A percentile compares a stretch with the other conserved stretches of the same genome.
Evolutionary conservation across 495 filamentous ascomycete genomes (phyloP).

Genomic region (Cudoniella acicularis): DNA sequence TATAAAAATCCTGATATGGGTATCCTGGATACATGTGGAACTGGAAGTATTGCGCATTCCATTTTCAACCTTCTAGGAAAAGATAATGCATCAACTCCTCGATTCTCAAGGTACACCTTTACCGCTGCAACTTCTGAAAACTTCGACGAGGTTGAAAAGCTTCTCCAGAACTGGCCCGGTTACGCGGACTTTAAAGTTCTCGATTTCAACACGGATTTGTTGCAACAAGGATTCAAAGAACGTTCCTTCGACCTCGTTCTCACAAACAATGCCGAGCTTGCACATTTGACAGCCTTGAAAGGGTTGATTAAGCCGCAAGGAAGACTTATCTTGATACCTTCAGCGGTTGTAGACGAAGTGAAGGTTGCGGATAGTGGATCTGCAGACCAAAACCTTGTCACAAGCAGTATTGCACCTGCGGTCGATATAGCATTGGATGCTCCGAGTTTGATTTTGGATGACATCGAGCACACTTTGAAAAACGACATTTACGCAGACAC

Average conservation of each 20-base stretch:
- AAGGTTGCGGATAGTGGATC: no score
- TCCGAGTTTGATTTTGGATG: background rate
- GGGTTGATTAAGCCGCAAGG: background rate
- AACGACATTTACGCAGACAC: background rate
- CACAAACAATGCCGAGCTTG: background rate
- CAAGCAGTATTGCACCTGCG: no score
- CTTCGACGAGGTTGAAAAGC: background rate
- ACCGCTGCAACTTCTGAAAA: background rate
- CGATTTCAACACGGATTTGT: background rate
- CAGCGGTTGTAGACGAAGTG: no score
- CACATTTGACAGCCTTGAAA: background rate
- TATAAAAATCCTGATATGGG: conserved; percentile 1
- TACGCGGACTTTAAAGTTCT: background rate
- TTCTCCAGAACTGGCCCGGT: background rate
- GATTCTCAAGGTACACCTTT: conserved; percentile 5
- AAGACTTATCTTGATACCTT: background rate
- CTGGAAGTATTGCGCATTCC: background rate
- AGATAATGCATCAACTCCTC: background rate
- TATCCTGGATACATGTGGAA: background rate
- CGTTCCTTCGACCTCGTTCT: background rate
- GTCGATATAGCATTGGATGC: no score
- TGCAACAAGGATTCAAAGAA: background rate
- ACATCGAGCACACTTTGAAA: background rate
- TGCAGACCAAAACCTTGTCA: no score
- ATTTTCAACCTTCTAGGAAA: background rate